phyloP scores from a whole-genome alignment of 2,329 filamentous ascomycete genomes.

The Lachnellula willkommii region DNA sequence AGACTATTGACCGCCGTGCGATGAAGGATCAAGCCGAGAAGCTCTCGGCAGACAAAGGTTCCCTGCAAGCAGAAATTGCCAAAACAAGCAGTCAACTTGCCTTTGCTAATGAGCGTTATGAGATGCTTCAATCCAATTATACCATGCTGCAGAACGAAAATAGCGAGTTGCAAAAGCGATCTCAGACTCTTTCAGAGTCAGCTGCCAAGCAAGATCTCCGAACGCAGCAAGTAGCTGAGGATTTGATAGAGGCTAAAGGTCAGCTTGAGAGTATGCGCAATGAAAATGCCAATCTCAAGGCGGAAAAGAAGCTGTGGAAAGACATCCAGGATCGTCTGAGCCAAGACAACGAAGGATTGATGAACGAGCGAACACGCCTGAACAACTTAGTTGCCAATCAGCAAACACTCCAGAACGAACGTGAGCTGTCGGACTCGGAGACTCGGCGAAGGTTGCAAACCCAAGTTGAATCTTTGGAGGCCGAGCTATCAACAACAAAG shows the following conservation, averaged over 20 bases:
- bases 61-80: conserved; percentile 76
- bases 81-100: conserved; percentile 75
- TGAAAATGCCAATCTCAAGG: conserved; percentile 87
- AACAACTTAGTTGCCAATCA: conserved; percentile 78
- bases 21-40: conserved; percentile 80
- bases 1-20: conserved; percentile 71
- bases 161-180: conserved; percentile 76
- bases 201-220: conserved; percentile 85
- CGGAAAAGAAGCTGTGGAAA: conserved; percentile 92
- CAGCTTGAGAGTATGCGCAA: conserved; percentile 81
- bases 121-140: conserved; percentile 87
- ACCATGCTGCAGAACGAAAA: conserved; percentile 80
- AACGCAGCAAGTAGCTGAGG: conserved; percentile 87
- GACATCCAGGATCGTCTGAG: conserved; percentile 83
- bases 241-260: conserved; percentile 79
- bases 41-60: conserved; percentile 74
- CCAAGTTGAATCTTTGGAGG: conserved; percentile 72
- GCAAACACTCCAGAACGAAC: conserved; percentile 87
- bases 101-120: conserved; percentile 75
- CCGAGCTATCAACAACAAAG: conserved; percentile 72
- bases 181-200: conserved; percentile 69
- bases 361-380: conserved; percentile 78
- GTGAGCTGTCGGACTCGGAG: conserved; percentile 78
- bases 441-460: conserved; percentile 71
- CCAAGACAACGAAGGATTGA: conserved; percentile 79